Percentiles rank a stretch among this genome's conserved stretches.
These are phyloP conservation scores for Panaeolus cyanescens DNA, from an alignment of 768 basidiomycete genomes.

Conservation along the genomic window DNA sequence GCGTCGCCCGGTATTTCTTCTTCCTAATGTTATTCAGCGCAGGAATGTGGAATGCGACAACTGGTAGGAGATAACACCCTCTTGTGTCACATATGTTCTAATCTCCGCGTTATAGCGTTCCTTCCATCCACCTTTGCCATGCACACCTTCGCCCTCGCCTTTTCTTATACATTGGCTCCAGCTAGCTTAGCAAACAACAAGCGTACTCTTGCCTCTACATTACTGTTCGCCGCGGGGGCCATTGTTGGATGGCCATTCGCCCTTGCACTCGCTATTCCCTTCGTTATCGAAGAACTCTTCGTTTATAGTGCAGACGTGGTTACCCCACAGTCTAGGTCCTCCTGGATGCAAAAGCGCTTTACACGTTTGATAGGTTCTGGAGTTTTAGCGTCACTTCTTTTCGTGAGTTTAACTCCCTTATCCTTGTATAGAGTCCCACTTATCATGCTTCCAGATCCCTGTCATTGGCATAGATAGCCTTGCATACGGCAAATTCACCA, in stretches of 20 bases:
- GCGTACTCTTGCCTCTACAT: conserved; percentile 65
- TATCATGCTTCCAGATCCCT: conserved; percentile 60
- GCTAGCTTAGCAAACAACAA: conserved; percentile 51
- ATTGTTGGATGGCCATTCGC: conserved; percentile 98
- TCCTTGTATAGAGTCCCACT: neutral
- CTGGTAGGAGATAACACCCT: conserved; percentile 50
- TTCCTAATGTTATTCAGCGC: conserved; percentile 84
- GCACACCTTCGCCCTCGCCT: conserved; percentile 83
- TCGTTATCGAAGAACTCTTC: conserved; percentile 88
- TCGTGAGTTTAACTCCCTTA: conserved; percentile 45
- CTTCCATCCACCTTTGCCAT: conserved; percentile 95
- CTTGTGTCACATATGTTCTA: conserved; percentile 8
- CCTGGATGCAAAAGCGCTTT: conserved; percentile 69
- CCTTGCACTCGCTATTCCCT: conserved; percentile 85
- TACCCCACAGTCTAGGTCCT: conserved; percentile 37
- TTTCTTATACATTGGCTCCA: conserved; percentile 65
- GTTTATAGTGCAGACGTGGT: conserved; percentile 71
- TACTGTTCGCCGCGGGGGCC: conserved; percentile 77
- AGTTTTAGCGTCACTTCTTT: conserved; percentile 56
- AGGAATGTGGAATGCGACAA: conserved; percentile 93
- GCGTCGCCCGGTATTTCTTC: conserved; percentile 91
- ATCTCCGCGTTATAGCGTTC: conserved; percentile 58
- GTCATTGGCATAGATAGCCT: conserved; percentile 81
- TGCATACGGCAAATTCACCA: conserved; percentile 76
- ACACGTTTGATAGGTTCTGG: conserved; percentile 56